These are phyloP conservation scores for Termitomyces heimii DNA, from an alignment of 768 basidiomycete genomes.

Conservation along the genomic window DNA sequence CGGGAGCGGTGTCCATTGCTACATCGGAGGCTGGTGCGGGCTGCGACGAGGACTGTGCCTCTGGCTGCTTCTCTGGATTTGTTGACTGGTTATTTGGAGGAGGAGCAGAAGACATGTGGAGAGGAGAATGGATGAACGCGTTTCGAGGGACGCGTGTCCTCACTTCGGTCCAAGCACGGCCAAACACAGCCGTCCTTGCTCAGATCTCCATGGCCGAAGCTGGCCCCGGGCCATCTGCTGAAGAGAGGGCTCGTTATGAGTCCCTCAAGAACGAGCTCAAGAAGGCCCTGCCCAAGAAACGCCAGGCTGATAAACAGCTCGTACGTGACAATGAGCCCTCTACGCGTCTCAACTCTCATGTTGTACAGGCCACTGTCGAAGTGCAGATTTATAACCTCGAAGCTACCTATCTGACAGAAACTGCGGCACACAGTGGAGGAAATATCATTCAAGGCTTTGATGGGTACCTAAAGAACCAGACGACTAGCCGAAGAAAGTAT, in stretches of 20 bases:
- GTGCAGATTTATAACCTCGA: slow-evolving; percentile 76
- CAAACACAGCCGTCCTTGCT: slow-evolving; percentile 17
- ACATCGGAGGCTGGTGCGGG: slow-evolving; percentile 24
- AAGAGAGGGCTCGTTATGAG: slow-evolving; percentile 70
- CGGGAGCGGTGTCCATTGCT: slow-evolving; percentile 73
- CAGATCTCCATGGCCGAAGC: slow-evolving; percentile 31
- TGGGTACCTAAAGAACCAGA: slow-evolving; percentile 77
- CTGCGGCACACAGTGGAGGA: slow-evolving; percentile 69
- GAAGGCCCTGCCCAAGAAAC: slow-evolving; percentile 69
- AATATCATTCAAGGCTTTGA: slow-evolving; percentile 89
- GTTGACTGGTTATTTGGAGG: slow-evolving; percentile 45
- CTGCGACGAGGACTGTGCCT: slow-evolving; percentile 28
- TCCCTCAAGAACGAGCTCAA: slow-evolving; percentile 68
- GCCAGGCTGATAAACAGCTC: slow-evolving; percentile 70
- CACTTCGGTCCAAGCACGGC: slow-evolving; percentile 16
- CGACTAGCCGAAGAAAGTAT: slow-evolving; percentile 59
- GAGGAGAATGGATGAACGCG: slow-evolving; percentile 22
- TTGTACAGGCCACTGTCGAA: slow-evolving; percentile 67
- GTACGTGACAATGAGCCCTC: slow-evolving; percentile 32
- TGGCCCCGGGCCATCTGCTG: slow-evolving; percentile 38
- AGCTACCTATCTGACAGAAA: slow-evolving; percentile 70
- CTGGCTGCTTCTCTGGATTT: slow-evolving; percentile 50
- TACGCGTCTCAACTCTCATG: not conserved
- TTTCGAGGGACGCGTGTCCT: slow-evolving; percentile 32
- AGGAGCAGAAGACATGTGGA: slow-evolving; percentile 52